Evolutionary conservation across 2,329 filamentous ascomycete genomes (phyloP).

Genomic region (Eutypa lata): DNA sequence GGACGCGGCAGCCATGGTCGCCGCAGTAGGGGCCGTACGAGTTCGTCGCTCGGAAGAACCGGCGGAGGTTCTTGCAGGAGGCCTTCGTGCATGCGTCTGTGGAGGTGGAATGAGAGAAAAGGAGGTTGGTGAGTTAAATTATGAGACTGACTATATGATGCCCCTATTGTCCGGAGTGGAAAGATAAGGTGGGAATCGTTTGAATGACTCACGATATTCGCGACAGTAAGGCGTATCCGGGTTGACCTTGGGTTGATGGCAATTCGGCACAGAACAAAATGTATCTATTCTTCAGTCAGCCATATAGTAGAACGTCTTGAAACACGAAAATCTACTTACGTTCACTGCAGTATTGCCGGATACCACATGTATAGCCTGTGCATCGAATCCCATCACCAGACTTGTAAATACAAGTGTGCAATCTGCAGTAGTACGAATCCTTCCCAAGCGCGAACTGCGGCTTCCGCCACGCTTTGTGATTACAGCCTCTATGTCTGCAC

Average conservation of each 20-base stretch:
- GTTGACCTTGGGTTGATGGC: conserved; percentile 7
- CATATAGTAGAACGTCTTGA: too few species aligned
- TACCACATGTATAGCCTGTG: not conserved
- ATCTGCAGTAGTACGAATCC: conserved; percentile 9
- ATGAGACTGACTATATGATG: too few species aligned
- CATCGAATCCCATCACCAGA: not conserved
- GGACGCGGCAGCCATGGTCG: conserved; percentile 9
- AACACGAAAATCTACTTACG: not conserved
- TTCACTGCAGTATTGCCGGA: not conserved
- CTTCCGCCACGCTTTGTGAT: conserved; percentile 11
- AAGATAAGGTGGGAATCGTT: not conserved
- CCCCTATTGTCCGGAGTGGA: too few species aligned
- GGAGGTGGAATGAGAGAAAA: not conserved
- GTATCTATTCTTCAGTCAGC: not conserved
- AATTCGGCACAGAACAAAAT: not conserved
- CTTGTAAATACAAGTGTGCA: conserved; percentile 11
- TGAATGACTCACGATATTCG: not conserved
- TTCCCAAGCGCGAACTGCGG: not conserved
- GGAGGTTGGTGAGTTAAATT: not conserved
- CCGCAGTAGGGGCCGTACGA: not conserved
- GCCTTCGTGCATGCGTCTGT: not conserved
- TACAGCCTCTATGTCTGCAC: conserved; percentile 5
- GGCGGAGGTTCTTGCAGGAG: not conserved
- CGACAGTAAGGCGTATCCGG: not conserved
- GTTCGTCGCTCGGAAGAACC: not conserved